Evolutionary conservation across 441 rosid genomes (phyloP).

Genomic region (Caryocar brasiliense): DNA sequence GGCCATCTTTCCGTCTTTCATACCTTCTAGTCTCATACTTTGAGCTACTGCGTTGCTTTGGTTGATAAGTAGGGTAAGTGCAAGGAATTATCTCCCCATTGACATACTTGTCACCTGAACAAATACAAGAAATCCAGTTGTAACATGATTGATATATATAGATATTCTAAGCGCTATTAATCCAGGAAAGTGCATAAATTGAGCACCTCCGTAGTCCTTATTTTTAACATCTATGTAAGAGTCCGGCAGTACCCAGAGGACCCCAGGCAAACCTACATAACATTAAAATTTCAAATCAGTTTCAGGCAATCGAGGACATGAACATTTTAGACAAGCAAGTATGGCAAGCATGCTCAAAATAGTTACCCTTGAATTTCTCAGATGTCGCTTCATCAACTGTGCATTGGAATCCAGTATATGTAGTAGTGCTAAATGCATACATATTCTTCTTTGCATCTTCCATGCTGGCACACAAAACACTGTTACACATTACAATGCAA

Average conservation of each 20-base stretch:
- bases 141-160: too few species aligned
- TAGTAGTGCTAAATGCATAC: slow-evolving; percentile 91
- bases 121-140: background rate
- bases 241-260: slow-evolving; percentile 94
- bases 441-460: slow-evolving; percentile 95
- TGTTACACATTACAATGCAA: background rate
- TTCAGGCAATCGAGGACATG: background rate
- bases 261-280: slow-evolving; percentile 83
- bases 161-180: too few species aligned
- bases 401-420: slow-evolving; percentile 93
- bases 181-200: background rate
- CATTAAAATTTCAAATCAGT: background rate
- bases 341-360: background rate
- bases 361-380: slow-evolving; percentile 76
- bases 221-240: slow-evolving; percentile 91
- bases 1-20: slow-evolving; percentile 79
- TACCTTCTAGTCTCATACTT: slow-evolving; percentile 59
- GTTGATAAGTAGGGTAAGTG: slow-evolving; percentile 89
- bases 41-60: slow-evolving; percentile 54
- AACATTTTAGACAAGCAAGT: background rate
- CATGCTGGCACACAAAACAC: slow-evolving; percentile 42
- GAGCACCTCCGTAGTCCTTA: slow-evolving; percentile 91
- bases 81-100: slow-evolving; percentile 91
- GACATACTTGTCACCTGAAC: slow-evolving; percentile 75
- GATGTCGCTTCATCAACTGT: slow-evolving; percentile 88